phyloP scores from a whole-genome alignment of 179 eudicot species.

The Spergularia azorica region DNA sequence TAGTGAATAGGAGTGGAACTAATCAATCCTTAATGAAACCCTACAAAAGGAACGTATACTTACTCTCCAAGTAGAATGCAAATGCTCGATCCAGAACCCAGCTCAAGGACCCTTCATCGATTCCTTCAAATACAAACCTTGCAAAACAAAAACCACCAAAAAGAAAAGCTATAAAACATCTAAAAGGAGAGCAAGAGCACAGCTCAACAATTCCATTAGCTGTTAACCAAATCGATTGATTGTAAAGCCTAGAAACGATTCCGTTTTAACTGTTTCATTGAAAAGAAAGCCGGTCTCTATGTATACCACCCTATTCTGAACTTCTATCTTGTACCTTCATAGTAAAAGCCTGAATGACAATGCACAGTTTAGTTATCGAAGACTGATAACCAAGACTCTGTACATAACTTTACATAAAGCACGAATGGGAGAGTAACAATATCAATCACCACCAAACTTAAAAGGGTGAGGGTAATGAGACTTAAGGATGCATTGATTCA shows the following conservation, averaged over 20 bases:
- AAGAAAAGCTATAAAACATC: not conserved
- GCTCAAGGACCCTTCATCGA: conserved; percentile 73
- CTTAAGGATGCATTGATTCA: not conserved
- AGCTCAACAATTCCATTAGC: not conserved
- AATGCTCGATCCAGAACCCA: conserved; percentile 73
- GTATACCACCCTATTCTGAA: too few species aligned
- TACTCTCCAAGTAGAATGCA: conserved; percentile 62
- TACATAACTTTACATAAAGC: too few species aligned
- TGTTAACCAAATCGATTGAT: too few species aligned
- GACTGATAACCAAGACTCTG: too few species aligned
- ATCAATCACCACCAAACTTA: not conserved
- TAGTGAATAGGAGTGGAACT: not conserved
- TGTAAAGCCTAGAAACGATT: too few species aligned
- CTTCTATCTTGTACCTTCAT: too few species aligned
- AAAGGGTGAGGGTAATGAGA: not conserved
- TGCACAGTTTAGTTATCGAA: too few species aligned
- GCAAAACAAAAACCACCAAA: conserved; percentile 6
- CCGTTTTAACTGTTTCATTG: too few species aligned
- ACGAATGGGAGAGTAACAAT: not conserved
- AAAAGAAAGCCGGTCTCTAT: too few species aligned
- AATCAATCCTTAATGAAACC: not conserved
- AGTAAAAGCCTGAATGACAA: not conserved
- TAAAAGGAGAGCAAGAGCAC: not conserved
- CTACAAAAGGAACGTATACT: conserved; percentile 28
- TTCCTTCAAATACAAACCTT: conserved; percentile 87